Conservation (phyloP, 2,329 filamentous ascomycete genomes). For the Pyrenochaeta sp. region DNA sequence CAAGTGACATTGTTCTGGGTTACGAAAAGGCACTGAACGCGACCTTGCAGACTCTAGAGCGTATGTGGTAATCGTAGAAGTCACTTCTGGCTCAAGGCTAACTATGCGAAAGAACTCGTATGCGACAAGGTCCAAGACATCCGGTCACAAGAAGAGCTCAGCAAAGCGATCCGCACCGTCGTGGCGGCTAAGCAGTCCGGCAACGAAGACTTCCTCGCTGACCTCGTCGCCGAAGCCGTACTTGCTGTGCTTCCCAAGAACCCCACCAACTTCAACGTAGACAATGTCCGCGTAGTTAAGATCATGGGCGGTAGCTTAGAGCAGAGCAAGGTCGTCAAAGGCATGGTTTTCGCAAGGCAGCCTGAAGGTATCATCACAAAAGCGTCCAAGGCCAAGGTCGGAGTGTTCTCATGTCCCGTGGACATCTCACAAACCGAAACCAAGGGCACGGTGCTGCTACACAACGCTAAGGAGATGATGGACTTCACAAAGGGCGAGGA, state of each 20-base stretch:
- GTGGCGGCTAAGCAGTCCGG: conserved; percentile 97
- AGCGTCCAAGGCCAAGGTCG: conserved; percentile 91
- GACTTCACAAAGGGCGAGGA: conserved; percentile 99
- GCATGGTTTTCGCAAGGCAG: conserved; percentile 97
- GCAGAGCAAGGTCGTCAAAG: conserved; percentile 93
- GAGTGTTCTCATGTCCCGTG: conserved; percentile 94
- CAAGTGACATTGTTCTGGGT: conserved; percentile 94
- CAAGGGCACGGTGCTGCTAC: conserved; percentile 94
- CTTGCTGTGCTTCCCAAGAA: conserved; percentile 95
- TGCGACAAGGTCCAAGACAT: conserved; percentile 92
- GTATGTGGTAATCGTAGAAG: conserved; percentile 48
- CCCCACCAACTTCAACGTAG: conserved; percentile 94
- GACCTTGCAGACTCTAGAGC: conserved; percentile 83
- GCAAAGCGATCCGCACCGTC: conserved; percentile 94
- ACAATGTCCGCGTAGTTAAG: conserved; percentile 98
- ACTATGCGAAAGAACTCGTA: conserved; percentile 69
- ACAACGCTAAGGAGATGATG: conserved; percentile 98
- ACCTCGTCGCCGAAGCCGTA: conserved; percentile 83
- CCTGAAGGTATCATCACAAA: conserved; percentile 92
- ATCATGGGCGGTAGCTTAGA: conserved; percentile 98
- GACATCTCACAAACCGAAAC: conserved; percentile 97
- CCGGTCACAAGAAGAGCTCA: conserved; percentile 80
- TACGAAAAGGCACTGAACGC: conserved; percentile 95
- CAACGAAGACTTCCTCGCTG: conserved; percentile 85
- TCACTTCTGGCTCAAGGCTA: conserved; percentile 10